Evolutionary conservation across 495 filamentous ascomycete species (phyloP), one percentile per base, ranked within the genome.

Genomic region (Penicillium lividum): DNA sequence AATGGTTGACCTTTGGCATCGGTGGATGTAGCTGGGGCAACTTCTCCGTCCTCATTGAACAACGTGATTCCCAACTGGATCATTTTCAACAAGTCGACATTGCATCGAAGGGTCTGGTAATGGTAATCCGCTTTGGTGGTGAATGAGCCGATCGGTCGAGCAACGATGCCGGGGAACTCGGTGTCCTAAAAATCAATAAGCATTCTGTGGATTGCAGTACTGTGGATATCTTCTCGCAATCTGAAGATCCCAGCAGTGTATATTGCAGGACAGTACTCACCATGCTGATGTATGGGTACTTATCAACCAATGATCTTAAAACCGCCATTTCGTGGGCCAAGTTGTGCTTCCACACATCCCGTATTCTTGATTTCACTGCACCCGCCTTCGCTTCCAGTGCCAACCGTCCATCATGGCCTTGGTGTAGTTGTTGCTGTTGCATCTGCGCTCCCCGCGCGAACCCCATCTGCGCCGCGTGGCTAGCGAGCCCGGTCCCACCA

Each of bases 231-330:
- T 7, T 15, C 33, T n/a, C 33, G 31, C 15, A 18, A 29, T 3
- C 16, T 42, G 29, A 36, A 34, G 28, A 40, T 28, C 25, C 56
- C 16, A 51, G 44, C 66, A 11, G 4, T 16, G 50, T 36, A 16
- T 38, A 28, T 27, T 40, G 15, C 18, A 27, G 33, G 9, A 36
- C 8, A n/a, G 38, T 47, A 29, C 85, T 76, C 78, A 98, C 93
- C 95, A 98, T 97, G 69, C 91, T 90, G 71, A 98, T 90, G 68
- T 93, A 98, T 29, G 92, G 91, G 73, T 93, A 98, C 58, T 87
- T 89, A 51, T 96, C 90, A 50, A 97, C 83, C 67, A 98, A 73
- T 43, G 85, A 80, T 66, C 95, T 80, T 61, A 98, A 72, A 28
- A 86, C 71, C 5, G 82, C 84, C 86, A 98, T 90, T 76, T 98